Conservation (phyloP, 75 land plant species). For the Chamaecyparis obtusa region DNA sequence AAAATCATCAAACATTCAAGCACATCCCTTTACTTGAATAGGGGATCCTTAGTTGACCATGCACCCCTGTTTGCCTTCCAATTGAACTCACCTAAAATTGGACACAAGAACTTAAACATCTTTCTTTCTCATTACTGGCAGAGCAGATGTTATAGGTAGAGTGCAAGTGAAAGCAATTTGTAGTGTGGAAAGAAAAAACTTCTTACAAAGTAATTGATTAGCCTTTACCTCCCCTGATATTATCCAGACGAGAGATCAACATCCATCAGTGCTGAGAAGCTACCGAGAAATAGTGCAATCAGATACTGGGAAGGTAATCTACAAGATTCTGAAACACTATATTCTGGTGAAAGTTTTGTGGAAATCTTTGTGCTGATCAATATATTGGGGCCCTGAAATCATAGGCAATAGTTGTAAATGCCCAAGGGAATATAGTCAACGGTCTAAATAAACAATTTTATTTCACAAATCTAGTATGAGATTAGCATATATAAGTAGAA, state of each 20-base stretch:
- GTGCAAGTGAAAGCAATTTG: not conserved
- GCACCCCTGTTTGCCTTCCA: constrained; percentile 31
- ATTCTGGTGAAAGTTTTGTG: too few species aligned
- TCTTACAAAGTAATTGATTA: constrained; percentile 4
- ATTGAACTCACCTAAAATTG: constrained; percentile 26
- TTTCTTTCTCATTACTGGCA: too few species aligned
- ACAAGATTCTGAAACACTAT: too few species aligned
- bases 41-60: not conserved
- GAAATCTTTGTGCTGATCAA: too few species aligned
- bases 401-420: not conserved
- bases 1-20: not conserved
- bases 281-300: constrained; percentile 33
- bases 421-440: not conserved
- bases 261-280: constrained; percentile 36
- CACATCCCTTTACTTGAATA: not conserved
- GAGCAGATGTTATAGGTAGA: constrained; percentile 17
- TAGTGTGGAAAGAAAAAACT: constrained; percentile 15
- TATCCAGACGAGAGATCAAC: constrained; percentile 15
- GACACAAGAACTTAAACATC: too few species aligned
- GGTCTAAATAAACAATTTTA: not conserved
- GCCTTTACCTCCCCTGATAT: not conserved
- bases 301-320: not conserved
- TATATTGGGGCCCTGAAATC: not conserved
- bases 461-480: not conserved
- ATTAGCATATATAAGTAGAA: too few species aligned